Base-by-base conservation (phyloP, 1,139 yeast genomes). In the Geotrichum bryndzae region DNA sequence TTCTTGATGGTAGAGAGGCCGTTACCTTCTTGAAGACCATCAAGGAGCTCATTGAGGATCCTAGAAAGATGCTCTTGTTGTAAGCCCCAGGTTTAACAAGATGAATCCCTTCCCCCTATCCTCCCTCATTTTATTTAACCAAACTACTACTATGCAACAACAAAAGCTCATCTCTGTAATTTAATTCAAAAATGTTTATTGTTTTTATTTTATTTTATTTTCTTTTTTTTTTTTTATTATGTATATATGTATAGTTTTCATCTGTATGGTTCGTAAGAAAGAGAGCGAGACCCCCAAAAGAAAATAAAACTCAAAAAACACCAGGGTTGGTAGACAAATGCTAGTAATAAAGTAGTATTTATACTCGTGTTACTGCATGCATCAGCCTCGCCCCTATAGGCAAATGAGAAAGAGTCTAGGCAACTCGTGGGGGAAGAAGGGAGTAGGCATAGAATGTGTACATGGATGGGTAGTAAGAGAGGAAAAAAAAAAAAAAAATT, bases 1-100 rank as follows among this genome's bases (percentile, higher is more conserved):
- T 94, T 74, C 83, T 95, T 75, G 99, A 94, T 76, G 99, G 99
- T 71, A 89, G 99, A 80, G 99, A 94, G 81, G 98, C 98, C 60
- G 99, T 95, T 67, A 90, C 95, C 63, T 94, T 92, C 90, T 84
- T 94, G 80, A 91, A 86, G 82, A 90, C 96, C 56, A 86, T 94
- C 68, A 94, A 94, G 84, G 99, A 94, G 81, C 86, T 90, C 78
- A 89, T 94, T 72, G 99, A 95, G 81, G 99, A 94, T 77, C 99
- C 99, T 78, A 88, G 97, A 84, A 94, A 90, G 84, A 94, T 94
- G 99, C 84, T 94, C 76, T 83, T 94, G 76, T 77, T 79, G 74
- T 83, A 81, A 63, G 48, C 50, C n/a, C 18, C 18, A 5, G 23
- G 23, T n/a, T n/a, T 18, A 53, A 22, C 2, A 33, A n/a, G 22